Percentiles rank a stretch among this genome's conserved stretches.
phyloP scores from a whole-genome alignment of 805 yeast genomes.

The Lipomyces yamanashiensis region DNA sequence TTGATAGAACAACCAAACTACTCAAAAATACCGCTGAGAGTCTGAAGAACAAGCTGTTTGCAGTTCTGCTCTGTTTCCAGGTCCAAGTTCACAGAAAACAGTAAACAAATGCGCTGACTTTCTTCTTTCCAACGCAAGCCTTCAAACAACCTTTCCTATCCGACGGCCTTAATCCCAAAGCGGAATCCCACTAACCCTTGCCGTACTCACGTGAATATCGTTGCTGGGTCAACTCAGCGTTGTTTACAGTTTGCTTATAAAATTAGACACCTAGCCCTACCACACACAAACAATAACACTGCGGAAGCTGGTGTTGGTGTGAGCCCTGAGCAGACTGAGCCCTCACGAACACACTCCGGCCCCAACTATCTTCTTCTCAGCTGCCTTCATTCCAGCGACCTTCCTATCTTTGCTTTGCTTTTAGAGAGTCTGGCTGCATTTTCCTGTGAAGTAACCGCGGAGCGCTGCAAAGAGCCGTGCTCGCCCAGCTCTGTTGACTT shows the following conservation, averaged over 20 bases:
- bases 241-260: slow-evolving; percentile 2
- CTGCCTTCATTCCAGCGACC: no score
- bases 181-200: background rate
- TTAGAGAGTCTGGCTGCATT: no score
- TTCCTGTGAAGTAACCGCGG: no score
- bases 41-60: background rate
- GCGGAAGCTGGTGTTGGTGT: no score
- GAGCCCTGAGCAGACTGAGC: no score
- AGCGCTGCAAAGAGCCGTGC: background rate
- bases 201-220: background rate
- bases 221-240: slow-evolving; percentile 6
- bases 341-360: background rate
- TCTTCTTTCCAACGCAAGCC: no score
- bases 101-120: no score
- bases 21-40: background rate
- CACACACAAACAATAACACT: background rate
- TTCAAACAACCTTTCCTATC: no score
- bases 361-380: background rate
- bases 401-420: no score
- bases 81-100: no score
- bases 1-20: background rate
- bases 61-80: background rate
- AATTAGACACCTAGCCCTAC: background rate
- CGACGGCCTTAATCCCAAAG: background rate
- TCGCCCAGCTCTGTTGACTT: background rate